phyloP scores from a whole-genome alignment of 148 eudicot species.

The Spergularia bocconei region DNA sequence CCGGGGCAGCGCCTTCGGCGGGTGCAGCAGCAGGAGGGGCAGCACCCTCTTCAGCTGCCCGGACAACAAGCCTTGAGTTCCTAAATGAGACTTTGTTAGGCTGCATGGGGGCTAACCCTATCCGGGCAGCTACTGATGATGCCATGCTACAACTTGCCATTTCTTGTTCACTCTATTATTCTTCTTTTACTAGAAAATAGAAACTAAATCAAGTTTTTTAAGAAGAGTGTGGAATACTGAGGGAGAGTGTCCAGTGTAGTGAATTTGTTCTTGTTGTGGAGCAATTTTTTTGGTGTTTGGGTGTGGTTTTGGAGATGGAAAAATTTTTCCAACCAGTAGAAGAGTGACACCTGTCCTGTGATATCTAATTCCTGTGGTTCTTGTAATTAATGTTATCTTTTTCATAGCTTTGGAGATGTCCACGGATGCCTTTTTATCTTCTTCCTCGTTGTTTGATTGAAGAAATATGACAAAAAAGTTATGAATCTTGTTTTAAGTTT shows the following conservation, averaged over 20 bases:
- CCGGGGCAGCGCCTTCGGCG: conserved; percentile 34
- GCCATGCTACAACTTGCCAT: conserved; percentile 87
- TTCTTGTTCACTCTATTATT: not conserved
- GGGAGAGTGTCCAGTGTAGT: not conserved
- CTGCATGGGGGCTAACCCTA: conserved; percentile 49
- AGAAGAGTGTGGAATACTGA: conserved; percentile 20
- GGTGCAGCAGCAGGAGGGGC: conserved; percentile 45
- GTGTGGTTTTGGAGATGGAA: conserved; percentile 24
- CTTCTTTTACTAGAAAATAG: not conserved
- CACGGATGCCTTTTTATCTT: not conserved
- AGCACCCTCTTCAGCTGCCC: conserved; percentile 63
- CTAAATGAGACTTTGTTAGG: conserved; percentile 27
- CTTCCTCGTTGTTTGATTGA: too few species aligned
- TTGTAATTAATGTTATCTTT: conserved; percentile 31
- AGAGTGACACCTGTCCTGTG: conserved; percentile 36
- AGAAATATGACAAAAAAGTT: not conserved
- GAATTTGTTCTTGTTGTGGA: not conserved
- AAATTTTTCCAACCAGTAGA: conserved; percentile 31
- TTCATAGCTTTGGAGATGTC: conserved; percentile 19
- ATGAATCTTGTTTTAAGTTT: too few species aligned
- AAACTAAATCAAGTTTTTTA: not conserved
- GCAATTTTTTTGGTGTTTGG: conserved; percentile 8
- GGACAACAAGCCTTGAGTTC: conserved; percentile 49
- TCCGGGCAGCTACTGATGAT: conserved; percentile 56
- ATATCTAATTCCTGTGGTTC: conserved; percentile 50